phyloP scores from a whole-genome alignment of 805 yeast genomes.

The Candida maltosa region DNA sequence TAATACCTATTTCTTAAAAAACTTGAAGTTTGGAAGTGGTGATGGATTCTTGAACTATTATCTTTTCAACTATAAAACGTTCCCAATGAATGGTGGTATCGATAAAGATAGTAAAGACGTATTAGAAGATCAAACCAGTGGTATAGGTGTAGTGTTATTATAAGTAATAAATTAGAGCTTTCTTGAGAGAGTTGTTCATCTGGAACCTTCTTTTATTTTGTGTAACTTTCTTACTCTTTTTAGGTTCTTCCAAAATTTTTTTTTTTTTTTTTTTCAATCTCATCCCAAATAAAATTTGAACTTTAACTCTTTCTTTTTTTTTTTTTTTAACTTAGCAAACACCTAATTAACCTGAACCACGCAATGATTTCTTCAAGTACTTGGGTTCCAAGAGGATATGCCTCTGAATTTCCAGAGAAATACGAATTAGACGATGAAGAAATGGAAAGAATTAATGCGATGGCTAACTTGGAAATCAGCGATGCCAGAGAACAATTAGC shows the following conservation, averaged over 20 bases:
- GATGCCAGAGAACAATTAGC: conserved; percentile 70
- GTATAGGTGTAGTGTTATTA: conserved; percentile 86
- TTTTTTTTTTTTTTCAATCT: conserved; percentile 6
- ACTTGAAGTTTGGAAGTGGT: conserved; percentile 86
- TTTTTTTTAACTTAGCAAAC: neutral
- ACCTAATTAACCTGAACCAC: neutral
- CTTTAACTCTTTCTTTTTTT: too few relatives aligned
- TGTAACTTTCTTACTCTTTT: too few relatives aligned
- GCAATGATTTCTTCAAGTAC: conserved; percentile 83
- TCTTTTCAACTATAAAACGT: conserved; percentile 83
- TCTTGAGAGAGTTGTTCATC: neutral
- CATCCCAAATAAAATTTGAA: conserved; percentile 5
- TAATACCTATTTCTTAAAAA: conserved; percentile 76
- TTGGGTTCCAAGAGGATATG: conserved; percentile 96
- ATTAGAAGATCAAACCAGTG: conserved; percentile 60
- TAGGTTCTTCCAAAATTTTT: conserved; percentile 4
- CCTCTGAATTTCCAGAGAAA: conserved; percentile 87
- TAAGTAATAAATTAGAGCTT: conserved; percentile 20
- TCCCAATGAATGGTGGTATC: conserved; percentile 80
- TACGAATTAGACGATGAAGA: conserved; percentile 89
- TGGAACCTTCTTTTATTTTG: too few relatives aligned
- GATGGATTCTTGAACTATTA: conserved; percentile 91
- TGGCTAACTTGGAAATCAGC: conserved; percentile 78
- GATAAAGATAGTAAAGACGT: conserved; percentile 51
- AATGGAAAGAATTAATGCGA: conserved; percentile 80